Base-by-base conservation (phyloP, 768 basidiomycete genomes). In the Ramaria rubella region DNA sequence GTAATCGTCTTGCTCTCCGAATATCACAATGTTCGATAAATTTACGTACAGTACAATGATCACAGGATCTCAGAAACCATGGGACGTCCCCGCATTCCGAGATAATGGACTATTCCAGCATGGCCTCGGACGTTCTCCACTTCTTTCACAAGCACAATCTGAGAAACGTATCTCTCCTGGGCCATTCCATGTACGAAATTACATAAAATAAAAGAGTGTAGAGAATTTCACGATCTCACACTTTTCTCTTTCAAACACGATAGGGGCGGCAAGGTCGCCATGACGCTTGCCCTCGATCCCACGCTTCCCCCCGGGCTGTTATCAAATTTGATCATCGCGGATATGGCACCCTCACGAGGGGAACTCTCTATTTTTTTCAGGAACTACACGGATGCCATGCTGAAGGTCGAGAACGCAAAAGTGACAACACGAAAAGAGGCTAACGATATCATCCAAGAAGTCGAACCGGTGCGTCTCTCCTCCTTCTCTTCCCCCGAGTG, bases 261-360 rank as follows among this genome's bases (percentile, higher is more conserved):
- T n/a, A 92, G 89, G 90, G 92, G 92, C 50, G 92, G 90, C 21
- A 94, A 92, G 67, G 83, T 81, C 3, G 86, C 86, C 0, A 88
- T 90, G 86, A 65, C 82, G 1, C 71, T 85, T 15, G 87, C 87
- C 1, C 17, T 77, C 67, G 61, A 71, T 54, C 68, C 77, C 5
- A 67, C 73, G 6, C 72, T 77, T 1, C 75, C 77, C 0, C 33
- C 66, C 4, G 64, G 72, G 24, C 63, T 77, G 3, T 68, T 88
- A 5, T 70, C 77, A 12, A 69, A 80, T 42, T 78, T 90, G 15
- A 81, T 93, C 56, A 78, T 90, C 4, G 88, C 81, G 15, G 94
- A 96, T 69, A 92, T 95, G 58, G 78, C 90, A 0, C 93, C 94
- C 2, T 75, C 82, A 4, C 75, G 74, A 51, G 78, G 75, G 58